These are phyloP conservation scores for Haplosporangium sp. DNA, from an alignment of 371 early-diverging fungal species.

Conservation along the genomic window DNA sequence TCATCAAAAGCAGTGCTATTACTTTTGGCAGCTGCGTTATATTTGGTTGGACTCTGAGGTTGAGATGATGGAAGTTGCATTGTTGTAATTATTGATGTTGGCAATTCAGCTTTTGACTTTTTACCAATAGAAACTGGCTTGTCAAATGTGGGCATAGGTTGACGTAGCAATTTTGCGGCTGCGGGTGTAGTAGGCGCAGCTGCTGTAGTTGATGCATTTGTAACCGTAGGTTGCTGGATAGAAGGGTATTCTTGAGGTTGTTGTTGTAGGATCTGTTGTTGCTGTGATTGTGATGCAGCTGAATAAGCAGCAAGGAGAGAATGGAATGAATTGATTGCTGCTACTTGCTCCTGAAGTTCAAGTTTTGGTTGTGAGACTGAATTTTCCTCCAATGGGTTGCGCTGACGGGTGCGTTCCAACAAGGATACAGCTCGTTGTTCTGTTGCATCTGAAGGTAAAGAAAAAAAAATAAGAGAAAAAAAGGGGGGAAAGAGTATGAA, in stretches of 20 bases:
- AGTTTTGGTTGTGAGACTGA: slow-evolving; percentile 3
- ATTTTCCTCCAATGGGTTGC: slow-evolving; percentile 32
- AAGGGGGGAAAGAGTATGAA: too few relatives aligned
- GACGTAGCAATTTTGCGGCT: slow-evolving; percentile 46
- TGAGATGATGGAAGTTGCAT: background rate
- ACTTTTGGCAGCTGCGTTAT: background rate
- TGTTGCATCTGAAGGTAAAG: background rate
- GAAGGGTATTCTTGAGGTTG: slow-evolving; percentile 6
- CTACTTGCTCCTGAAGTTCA: slow-evolving; percentile 31
- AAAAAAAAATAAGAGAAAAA: too few relatives aligned
- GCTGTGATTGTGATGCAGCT: slow-evolving; percentile 22
- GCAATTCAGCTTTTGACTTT: slow-evolving; percentile 2
- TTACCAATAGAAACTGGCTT: slow-evolving; percentile 11
- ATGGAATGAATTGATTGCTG: slow-evolving; percentile 34
- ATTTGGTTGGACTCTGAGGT: background rate
- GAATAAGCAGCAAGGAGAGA: slow-evolving; percentile 35
- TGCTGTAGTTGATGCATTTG: slow-evolving; percentile 6
- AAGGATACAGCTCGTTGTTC: slow-evolving; percentile 36
- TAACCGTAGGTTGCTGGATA: slow-evolving; percentile 2
- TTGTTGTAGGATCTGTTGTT: slow-evolving; percentile 3
- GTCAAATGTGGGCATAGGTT: slow-evolving; percentile 33
- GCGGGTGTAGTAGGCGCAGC: slow-evolving; percentile 45
- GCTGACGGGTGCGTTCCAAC: slow-evolving; percentile 47
- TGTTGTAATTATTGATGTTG: background rate
- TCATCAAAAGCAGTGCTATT: background rate